These are phyloP conservation scores for Solioccasus polychromus DNA, from an alignment of 768 basidiomycete genomes.

Conservation along the genomic window DNA sequence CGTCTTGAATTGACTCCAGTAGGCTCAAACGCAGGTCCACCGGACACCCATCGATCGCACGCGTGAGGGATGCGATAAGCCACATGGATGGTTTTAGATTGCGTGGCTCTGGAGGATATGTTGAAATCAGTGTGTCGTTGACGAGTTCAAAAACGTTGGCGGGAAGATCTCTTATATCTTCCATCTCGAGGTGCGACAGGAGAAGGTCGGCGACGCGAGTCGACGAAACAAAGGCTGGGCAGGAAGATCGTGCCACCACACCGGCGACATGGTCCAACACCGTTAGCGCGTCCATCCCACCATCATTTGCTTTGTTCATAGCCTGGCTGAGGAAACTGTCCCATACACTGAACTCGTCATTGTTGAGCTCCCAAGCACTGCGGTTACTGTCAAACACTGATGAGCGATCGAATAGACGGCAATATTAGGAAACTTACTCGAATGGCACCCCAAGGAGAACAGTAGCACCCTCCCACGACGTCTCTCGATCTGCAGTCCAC, in stretches of 20 bases:
- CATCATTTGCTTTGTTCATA: conserved; percentile 56
- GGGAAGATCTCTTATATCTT: conserved; percentile 53
- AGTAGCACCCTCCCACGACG: conserved; percentile 53
- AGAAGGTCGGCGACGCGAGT: conserved; percentile 62
- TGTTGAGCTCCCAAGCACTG: conserved; percentile 49
- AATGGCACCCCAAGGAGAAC: conserved; percentile 61
- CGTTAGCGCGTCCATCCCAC: conserved; percentile 48
- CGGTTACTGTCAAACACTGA: conserved; percentile 30
- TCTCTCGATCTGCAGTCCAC: conserved; percentile 49
- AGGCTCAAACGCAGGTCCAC: conserved; percentile 41
- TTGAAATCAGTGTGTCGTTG: conserved; percentile 54
- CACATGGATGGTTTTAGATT: conserved; percentile 56
- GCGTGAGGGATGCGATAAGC: conserved; percentile 56
- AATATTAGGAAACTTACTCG: conserved; percentile 40
- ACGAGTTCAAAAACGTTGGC: conserved; percentile 53
- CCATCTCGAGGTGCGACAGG: conserved; percentile 50
- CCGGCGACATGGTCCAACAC: conserved; percentile 59
- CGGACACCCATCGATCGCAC: conserved; percentile 56
- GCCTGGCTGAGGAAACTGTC: conserved; percentile 51
- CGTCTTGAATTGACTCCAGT: conserved; percentile 51
- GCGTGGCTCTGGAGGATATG: conserved; percentile 63
- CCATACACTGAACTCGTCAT: conserved; percentile 59
- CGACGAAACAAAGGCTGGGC: conserved; percentile 39
- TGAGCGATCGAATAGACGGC: conserved; percentile 3
- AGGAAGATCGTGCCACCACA: conserved; percentile 40